phyloP scores from a whole-genome alignment of 495 filamentous ascomycete species.

The Melanomma pulvis-pyrius region DNA sequence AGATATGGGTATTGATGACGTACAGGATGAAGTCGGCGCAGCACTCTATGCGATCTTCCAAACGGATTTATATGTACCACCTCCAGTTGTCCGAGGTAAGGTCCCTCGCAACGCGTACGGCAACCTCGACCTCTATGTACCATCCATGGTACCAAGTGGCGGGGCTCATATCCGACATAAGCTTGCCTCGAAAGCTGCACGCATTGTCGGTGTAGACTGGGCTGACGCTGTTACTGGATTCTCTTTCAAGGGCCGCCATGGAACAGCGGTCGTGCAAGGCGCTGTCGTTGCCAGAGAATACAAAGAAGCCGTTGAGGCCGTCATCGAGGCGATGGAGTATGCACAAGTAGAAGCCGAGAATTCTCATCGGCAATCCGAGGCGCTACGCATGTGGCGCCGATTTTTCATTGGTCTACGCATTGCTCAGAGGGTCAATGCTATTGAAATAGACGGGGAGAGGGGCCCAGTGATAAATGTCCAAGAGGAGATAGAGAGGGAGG shows the following conservation, averaged over 20 bases:
- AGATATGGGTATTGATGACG: conserved; percentile 38
- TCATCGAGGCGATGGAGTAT: conserved; percentile 65
- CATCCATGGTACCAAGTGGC: conserved; percentile 87
- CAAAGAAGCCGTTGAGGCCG: conserved; percentile 69
- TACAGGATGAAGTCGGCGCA: conserved; percentile 43
- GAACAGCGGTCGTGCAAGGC: conserved; percentile 77
- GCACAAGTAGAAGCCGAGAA: conserved; percentile 61
- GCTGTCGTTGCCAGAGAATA: conserved; percentile 73
- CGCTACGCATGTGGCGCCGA: conserved; percentile 73
- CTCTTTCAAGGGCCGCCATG: conserved; percentile 76
- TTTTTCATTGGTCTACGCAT: conserved; percentile 78
- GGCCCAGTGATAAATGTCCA: conserved; percentile 13
- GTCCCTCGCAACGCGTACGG: conserved; percentile 86
- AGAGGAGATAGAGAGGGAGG: conserved; percentile 32
- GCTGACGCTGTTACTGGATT: conserved; percentile 90
- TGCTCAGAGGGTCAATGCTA: conserved; percentile 69
- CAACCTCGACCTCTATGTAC: conserved; percentile 89
- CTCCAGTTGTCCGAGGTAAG: conserved; percentile 70
- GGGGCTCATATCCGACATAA: conserved; percentile 71
- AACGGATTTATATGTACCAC: conserved; percentile 73
- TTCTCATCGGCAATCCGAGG: conserved; percentile 57
- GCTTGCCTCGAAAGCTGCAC: conserved; percentile 71
- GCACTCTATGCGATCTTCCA: conserved; percentile 75
- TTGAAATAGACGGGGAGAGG: conserved; percentile 58
- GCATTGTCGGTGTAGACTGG: conserved; percentile 79